Evolutionary conservation across 345 rosid species (phyloP).

Genomic region (Raphanus sativus): DNA sequence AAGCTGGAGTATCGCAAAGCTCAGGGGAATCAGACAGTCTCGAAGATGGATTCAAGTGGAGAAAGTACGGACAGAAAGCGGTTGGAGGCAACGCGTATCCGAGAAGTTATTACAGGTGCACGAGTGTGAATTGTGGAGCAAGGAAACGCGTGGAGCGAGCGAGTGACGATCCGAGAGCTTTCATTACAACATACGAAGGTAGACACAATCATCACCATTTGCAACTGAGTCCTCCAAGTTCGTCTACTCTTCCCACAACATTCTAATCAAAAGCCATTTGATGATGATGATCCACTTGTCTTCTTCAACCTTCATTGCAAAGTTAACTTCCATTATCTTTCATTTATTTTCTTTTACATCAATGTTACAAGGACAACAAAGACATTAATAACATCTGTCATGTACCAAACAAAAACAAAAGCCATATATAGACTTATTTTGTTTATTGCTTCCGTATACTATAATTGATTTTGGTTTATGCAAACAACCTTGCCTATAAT

Average conservation of each 20-base stretch:
- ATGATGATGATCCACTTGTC: background rate
- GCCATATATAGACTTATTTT: background rate
- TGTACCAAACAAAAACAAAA: background rate
- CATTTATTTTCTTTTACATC: constrained; percentile 6
- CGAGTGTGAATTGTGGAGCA: constrained; percentile 72
- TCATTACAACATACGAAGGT: constrained; percentile 92
- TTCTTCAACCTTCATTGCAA: constrained; percentile 14
- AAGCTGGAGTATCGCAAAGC: constrained; percentile 52
- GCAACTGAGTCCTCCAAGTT: constrained; percentile 44
- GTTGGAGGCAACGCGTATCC: constrained; percentile 98
- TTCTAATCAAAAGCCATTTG: constrained; percentile 10
- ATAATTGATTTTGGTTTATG: background rate
- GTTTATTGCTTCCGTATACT: background rate
- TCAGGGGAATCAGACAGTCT: constrained; percentile 67
- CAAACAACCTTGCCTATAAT: too few species aligned
- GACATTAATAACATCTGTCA: background rate
- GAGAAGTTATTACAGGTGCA: constrained; percentile 94
- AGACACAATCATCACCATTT: constrained; percentile 81
- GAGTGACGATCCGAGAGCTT: constrained; percentile 82
- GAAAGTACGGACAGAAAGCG: constrained; percentile 95
- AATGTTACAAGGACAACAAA: constrained; percentile 5
- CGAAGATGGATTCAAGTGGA: constrained; percentile 97
- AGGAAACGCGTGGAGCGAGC: constrained; percentile 93
- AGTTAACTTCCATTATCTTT: background rate
- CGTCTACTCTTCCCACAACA: constrained; percentile 22